Evolutionary conservation across 1,284 basidiomycete genomes (phyloP).

Genomic region (Rhodotorula sp.): DNA sequence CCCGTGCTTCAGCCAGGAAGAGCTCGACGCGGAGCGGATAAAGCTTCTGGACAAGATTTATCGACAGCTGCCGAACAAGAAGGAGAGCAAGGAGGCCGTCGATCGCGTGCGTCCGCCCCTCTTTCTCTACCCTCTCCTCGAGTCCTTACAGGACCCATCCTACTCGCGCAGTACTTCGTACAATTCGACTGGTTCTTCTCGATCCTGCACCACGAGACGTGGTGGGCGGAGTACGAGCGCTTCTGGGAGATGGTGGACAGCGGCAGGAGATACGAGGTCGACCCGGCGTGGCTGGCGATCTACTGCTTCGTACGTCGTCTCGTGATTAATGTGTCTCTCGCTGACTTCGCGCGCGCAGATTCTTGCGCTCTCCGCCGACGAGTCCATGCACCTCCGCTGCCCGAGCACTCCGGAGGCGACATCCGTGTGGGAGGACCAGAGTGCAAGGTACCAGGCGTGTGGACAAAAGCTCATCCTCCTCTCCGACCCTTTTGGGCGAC

Average conservation of each 20-base stretch:
- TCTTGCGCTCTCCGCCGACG: conserved; percentile 26
- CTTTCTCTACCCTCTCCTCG: too few species aligned
- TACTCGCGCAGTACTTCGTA: not conserved
- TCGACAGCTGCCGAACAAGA: conserved; percentile 15
- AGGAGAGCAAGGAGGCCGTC: not conserved
- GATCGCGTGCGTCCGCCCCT: not conserved
- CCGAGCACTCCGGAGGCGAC: not conserved
- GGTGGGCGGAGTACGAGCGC: conserved; percentile 19
- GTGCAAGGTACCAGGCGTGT: conserved; percentile 18
- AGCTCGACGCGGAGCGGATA: conserved; percentile 9
- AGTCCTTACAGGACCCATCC: not conserved
- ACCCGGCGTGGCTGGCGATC: conserved; percentile 38
- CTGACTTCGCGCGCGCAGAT: conserved; percentile 1
- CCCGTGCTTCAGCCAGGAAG: conserved; percentile 17
- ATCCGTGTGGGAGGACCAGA: conserved; percentile 2
- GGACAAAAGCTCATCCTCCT: conserved; percentile 21
- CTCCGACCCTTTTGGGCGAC: conserved; percentile 14
- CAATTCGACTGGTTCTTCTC: conserved; percentile 20
- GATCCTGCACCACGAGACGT: conserved; percentile 11
- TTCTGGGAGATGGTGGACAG: conserved; percentile 37
- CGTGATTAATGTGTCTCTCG: not conserved
- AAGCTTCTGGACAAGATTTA: conserved; percentile 23
- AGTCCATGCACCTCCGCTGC: conserved; percentile 8
- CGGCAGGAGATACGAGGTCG: conserved; percentile 34
- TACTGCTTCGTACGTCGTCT: conserved; percentile 22